These are phyloP conservation scores for Lolium rigidum DNA, from an alignment of 176 grass and related monocot species.

Conservation along the genomic window DNA sequence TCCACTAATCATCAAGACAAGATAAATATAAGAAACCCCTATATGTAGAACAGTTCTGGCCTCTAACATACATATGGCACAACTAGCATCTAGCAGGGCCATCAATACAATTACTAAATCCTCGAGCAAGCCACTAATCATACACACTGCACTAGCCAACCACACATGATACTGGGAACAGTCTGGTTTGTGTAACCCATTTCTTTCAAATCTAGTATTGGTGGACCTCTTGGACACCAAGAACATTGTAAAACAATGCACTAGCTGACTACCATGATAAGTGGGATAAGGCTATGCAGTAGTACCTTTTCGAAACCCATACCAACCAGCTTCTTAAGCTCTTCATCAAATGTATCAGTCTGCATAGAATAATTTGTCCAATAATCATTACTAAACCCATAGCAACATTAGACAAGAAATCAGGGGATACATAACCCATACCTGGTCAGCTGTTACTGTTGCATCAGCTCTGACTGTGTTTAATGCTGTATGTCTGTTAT, in stretches of 20 bases:
- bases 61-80: slow-evolving; percentile 11
- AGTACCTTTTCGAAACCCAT: slow-evolving; percentile 99
- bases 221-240: not conserved
- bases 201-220: not conserved
- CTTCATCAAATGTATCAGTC: slow-evolving; percentile 96
- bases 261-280: too few relatives aligned
- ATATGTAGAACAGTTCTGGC: not conserved
- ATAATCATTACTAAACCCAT: slow-evolving; percentile 29
- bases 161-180: slow-evolving; percentile 22
- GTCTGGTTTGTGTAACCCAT: not conserved
- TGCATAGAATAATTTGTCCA: slow-evolving; percentile 44
- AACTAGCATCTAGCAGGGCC: not conserved
- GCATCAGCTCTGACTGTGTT: slow-evolving; percentile 63
- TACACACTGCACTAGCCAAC: not conserved
- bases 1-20: not conserved
- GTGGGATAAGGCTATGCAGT: not conserved
- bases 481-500: slow-evolving; percentile 68
- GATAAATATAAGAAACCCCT: not conserved
- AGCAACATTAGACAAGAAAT: slow-evolving; percentile 17
- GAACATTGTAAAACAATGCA: not conserved
- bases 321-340: slow-evolving; percentile 80
- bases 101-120: not conserved
- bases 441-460: slow-evolving; percentile 63
- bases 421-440: slow-evolving; percentile 34
- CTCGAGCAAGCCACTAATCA: not conserved